Conservation (phyloP, 345 rosid genomes). For the Citrus glauca region DNA sequence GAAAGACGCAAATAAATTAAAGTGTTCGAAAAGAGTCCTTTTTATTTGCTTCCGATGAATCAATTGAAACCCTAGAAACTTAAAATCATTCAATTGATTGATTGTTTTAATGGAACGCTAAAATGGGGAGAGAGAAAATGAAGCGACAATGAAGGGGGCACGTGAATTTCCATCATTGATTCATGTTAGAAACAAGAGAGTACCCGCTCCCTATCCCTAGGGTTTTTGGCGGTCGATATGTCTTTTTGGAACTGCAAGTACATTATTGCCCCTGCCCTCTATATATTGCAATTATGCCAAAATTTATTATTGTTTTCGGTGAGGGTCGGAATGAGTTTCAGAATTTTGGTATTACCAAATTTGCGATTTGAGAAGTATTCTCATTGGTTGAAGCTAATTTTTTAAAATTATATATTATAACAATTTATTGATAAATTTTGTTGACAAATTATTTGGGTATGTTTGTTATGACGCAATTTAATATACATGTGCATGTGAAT, state of each 20-base stretch:
- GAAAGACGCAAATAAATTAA: background rate
- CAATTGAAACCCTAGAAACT: slow-evolving; percentile 10
- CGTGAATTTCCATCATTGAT: slow-evolving; percentile 12
- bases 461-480: too few species aligned
- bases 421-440: too few species aligned
- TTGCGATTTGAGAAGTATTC: too few species aligned
- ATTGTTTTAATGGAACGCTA: background rate
- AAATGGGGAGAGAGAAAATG: background rate
- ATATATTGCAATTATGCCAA: background rate
- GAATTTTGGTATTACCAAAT: too few species aligned
- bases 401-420: too few species aligned
- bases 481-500: too few species aligned
- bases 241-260: background rate
- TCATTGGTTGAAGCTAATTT: too few species aligned
- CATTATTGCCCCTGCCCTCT: background rate
- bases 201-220: slow-evolving; percentile 1
- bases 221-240: slow-evolving; percentile 15
- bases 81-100: background rate
- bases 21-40: background rate
- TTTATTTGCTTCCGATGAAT: background rate
- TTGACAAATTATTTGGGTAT: too few species aligned
- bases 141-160: slow-evolving; percentile 12
- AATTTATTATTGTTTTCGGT: too few species aligned
- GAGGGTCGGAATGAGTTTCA: too few species aligned
- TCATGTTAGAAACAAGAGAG: background rate